These are phyloP conservation scores for Novymonas esmeraldas DNA, from an alignment of 208 protist genomes.

Conservation along the genomic window DNA sequence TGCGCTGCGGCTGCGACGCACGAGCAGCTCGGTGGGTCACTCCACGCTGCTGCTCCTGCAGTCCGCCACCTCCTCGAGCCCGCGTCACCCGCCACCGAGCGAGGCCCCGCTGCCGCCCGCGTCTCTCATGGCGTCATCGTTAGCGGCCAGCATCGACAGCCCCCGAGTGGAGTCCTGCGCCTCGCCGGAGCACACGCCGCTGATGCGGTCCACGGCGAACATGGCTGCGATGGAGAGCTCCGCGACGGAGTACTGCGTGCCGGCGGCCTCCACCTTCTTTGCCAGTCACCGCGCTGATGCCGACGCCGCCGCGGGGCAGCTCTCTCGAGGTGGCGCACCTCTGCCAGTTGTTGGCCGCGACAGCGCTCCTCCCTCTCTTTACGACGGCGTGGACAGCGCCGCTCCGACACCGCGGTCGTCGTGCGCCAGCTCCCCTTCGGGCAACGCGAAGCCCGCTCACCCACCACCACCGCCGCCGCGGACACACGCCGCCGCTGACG, in stretches of 20 bases:
- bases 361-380: too few species aligned
- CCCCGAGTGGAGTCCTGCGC: constrained; percentile 4
- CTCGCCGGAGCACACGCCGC: constrained; percentile 22
- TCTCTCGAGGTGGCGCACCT: not conserved
- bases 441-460: too few species aligned
- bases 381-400: too few species aligned
- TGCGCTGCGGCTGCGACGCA: too few species aligned
- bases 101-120: not conserved
- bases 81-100: not conserved
- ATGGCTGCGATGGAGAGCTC: constrained; percentile 18
- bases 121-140: not conserved
- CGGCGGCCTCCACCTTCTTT: constrained; percentile 20
- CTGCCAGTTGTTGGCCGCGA: too few species aligned
- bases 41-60: not conserved
- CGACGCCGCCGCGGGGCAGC: not conserved
- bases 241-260: constrained; percentile 1
- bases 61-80: not conserved
- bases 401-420: too few species aligned
- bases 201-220: constrained; percentile 2
- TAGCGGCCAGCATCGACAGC: constrained; percentile 3
- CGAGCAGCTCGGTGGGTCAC: not conserved
- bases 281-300: not conserved
- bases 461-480: too few species aligned
- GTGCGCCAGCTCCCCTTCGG: too few species aligned
- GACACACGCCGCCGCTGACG: too few species aligned